These are phyloP conservation scores for Chrysoporthe puriensis DNA, from an alignment of 2,329 filamentous ascomycete genomes.

Conservation along the genomic window DNA sequence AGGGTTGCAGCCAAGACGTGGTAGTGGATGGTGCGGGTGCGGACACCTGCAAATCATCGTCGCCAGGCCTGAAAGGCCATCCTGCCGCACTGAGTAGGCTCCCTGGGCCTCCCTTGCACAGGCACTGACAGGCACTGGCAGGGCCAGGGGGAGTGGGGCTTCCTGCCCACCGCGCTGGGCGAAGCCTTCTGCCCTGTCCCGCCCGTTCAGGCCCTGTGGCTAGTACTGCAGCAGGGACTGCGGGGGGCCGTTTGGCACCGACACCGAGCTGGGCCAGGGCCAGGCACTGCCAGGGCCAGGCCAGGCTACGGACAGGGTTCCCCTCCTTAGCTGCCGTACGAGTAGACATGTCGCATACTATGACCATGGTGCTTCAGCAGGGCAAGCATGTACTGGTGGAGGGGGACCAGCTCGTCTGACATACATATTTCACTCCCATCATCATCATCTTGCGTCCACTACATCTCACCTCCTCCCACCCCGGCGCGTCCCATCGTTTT, in stretches of 20 bases:
- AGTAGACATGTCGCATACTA: no score
- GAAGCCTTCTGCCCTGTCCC: background rate
- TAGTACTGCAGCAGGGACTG: no score
- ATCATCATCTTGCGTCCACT: background rate
- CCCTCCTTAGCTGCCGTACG: background rate
- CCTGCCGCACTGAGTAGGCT: background rate
- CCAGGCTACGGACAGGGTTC: background rate
- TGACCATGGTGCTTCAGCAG: background rate
- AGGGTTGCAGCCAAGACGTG: background rate
- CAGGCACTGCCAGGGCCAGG: background rate
- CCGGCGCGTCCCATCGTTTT: background rate
- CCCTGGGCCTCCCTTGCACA: background rate
- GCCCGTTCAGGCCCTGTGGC: no score
- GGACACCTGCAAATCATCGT: conserved; percentile 24
- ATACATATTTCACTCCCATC: background rate
- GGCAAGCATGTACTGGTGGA: background rate
- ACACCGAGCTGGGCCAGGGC: background rate
- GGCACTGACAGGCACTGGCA: background rate
- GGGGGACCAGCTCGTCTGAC: background rate
- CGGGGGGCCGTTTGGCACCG: background rate
- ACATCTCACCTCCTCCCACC: background rate
- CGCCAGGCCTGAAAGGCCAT: conserved; percentile 12
- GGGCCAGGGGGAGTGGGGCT: background rate
- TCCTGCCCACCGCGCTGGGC: background rate
- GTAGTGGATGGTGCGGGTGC: background rate